These are phyloP conservation scores for Ophiostoma triangulosporum DNA, from an alignment of 2,329 filamentous ascomycete genomes.

Conservation along the genomic window DNA sequence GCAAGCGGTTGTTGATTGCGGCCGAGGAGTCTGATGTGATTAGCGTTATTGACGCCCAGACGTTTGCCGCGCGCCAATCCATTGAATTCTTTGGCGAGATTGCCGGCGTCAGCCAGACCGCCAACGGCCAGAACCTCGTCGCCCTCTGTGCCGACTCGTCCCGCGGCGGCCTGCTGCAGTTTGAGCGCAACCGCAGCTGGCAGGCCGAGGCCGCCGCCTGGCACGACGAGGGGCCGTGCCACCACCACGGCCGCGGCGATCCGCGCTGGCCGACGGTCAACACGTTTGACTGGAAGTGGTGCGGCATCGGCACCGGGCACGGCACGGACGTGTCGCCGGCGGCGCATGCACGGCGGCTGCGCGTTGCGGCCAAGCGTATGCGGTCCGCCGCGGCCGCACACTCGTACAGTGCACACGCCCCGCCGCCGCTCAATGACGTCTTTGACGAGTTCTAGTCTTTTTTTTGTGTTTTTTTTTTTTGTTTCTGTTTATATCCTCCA, in stretches of 20 bases:
- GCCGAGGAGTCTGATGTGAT: slow-evolving; percentile 66
- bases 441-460: background rate
- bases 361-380: background rate
- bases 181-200: slow-evolving; percentile 33
- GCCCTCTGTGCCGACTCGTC: slow-evolving; percentile 52
- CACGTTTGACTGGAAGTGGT: slow-evolving; percentile 9
- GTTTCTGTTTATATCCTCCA: background rate
- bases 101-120: slow-evolving; percentile 51
- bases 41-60: slow-evolving; percentile 55
- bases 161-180: slow-evolving; percentile 53
- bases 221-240: background rate
- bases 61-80: slow-evolving; percentile 51
- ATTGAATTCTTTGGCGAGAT: slow-evolving; percentile 66
- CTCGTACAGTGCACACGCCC: background rate
- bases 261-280: background rate
- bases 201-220: background rate
- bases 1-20: slow-evolving; percentile 51
- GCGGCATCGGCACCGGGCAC: background rate
- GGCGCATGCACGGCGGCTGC: background rate
- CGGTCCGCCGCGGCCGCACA: background rate
- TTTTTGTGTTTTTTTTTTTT: background rate
- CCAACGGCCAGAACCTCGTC: slow-evolving; percentile 48
- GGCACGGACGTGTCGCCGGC: background rate
- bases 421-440: background rate
- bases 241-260: background rate